Evolutionary conservation across 768 basidiomycete genomes (phyloP).

Genomic region (Gloeopeniophorella convolvens): DNA sequence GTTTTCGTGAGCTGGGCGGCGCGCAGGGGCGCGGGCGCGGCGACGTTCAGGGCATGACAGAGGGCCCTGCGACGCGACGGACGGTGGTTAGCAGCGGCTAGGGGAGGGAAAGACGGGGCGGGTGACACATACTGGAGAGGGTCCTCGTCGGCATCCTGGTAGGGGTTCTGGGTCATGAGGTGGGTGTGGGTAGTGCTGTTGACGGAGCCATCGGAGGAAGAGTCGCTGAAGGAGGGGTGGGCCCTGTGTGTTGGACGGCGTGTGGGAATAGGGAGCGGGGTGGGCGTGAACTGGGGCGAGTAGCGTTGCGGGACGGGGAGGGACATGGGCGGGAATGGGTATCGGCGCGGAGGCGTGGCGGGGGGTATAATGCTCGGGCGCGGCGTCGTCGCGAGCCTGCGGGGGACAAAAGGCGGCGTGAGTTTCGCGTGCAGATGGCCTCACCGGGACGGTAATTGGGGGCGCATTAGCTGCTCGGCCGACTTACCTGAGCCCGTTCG

Average conservation of each 20-base stretch:
- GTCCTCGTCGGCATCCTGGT: slow-evolving; percentile 16
- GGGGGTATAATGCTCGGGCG: no score
- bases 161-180: slow-evolving; percentile 16
- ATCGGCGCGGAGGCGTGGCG: no score
- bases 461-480: no score
- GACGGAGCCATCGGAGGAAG: slow-evolving; percentile 1
- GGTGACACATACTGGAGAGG: slow-evolving; percentile 6
- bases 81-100: not conserved
- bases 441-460: no score
- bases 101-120: not conserved
- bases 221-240: slow-evolving; percentile 9
- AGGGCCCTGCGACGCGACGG: not conserved
- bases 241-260: slow-evolving; percentile 8
- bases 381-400: no score
- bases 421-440: no score
- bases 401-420: no score
- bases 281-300: slow-evolving; percentile 12
- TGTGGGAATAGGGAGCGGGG: slow-evolving; percentile 13
- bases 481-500: no score
- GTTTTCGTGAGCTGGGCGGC: slow-evolving; percentile 9
- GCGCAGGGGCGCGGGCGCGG: slow-evolving; percentile 3
- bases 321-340: no score
- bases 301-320: slow-evolving; percentile 8
- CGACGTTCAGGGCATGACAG: slow-evolving; percentile 13
- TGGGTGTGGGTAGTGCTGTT: not conserved